These are phyloP conservation scores for Cerioporus squamosus DNA, from an alignment of 1,284 basidiomycete genomes.

Conservation along the genomic window DNA sequence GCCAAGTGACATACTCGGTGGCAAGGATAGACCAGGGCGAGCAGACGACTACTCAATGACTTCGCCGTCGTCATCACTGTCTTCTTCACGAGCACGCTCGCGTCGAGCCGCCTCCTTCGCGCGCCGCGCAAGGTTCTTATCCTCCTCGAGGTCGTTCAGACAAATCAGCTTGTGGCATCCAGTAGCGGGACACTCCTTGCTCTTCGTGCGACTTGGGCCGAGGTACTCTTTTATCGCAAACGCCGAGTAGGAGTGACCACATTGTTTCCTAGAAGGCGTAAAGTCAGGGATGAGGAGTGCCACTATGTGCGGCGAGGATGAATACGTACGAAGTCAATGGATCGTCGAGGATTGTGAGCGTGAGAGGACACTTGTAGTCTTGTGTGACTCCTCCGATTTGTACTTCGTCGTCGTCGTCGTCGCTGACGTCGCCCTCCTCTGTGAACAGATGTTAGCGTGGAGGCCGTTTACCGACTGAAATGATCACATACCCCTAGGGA, in stretches of 20 bases:
- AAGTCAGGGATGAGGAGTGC: background rate
- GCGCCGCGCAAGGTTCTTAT: conserved; percentile 64
- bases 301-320: background rate
- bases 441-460: background rate
- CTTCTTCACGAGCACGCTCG: conserved; percentile 49
- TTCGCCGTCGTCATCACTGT: conserved; percentile 60
- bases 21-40: too few species aligned
- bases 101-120: conserved; percentile 59
- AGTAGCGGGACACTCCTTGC: conserved; percentile 65
- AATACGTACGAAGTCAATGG: conserved; percentile 75
- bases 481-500: conserved; percentile 55
- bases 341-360: conserved; percentile 63
- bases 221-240: conserved; percentile 64
- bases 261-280: conserved; percentile 51
- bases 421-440: conserved; percentile 79
- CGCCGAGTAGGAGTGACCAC: conserved; percentile 75
- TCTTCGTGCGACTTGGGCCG: conserved; percentile 31
- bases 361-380: conserved; percentile 81
- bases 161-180: conserved; percentile 67
- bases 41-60: conserved; percentile 56
- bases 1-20: too few species aligned
- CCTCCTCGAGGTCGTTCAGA: conserved; percentile 51
- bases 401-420: conserved; percentile 81
- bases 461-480: too few species aligned
- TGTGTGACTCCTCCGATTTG: conserved; percentile 84